Base-by-base conservation (phyloP, 257 asterid species). In the Cinchona pubescens region DNA sequence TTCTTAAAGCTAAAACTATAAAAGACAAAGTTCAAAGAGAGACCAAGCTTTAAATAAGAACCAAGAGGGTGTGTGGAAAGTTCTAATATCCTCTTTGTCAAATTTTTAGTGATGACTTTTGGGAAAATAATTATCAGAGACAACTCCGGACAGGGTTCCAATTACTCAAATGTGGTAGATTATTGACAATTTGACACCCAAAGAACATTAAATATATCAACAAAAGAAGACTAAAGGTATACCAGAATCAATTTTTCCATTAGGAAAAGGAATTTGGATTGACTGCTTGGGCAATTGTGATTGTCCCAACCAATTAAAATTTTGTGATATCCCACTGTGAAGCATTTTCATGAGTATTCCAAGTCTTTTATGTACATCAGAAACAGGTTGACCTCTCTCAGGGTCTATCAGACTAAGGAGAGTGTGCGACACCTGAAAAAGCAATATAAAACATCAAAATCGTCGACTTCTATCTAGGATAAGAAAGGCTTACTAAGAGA, bases 401-500 rank as follows among this genome's bases (percentile, higher is more conserved):
- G 79, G 55, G 84, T 94, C 96, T 74, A 88, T 79, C 86, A 94
- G 85, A 84, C 97, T 90, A 78, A 94, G 99, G 81, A 94, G 96
- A 71, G 99, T 92, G 87, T 92, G 99, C 0, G 99, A 92, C 67
- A 91, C 97, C 99, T 94, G 88, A 80, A 88, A 81, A 81, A n/a
- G 78, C 77, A 77, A 73, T 15, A 77, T 35, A 56, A 62, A 74
- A 58, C 55, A 76, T 86, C 69, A 85, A 84, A 81, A 76, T 45
- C 71, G 45, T 68, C 62, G 35, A 37, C 64, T 55, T 8, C 34
- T 19, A 43, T 29, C 49, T 67, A 74, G 66, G 61, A 72, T 35
- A 69, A 56, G 56, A 66, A 72, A 48, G 79, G 75, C 71, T 62
- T 62, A 53, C 66, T 61, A 42, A 77, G 61, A 76, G 79, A 67